Base-by-base conservation (phyloP, 2,329 filamentous ascomycete species). In the Pseudovirgaria hyperparasitica region DNA sequence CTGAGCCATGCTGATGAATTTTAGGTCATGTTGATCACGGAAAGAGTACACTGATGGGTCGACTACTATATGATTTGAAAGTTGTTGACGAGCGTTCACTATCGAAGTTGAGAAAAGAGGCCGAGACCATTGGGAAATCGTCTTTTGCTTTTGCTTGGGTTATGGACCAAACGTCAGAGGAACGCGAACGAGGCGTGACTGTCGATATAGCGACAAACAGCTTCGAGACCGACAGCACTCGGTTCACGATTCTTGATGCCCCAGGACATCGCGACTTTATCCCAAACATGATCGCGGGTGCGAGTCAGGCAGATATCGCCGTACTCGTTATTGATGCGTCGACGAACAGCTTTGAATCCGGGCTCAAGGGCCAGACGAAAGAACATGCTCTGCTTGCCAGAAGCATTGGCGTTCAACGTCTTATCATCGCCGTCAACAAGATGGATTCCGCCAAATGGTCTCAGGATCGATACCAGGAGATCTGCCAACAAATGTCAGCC, bases 131-230 rank as follows among this genome's bases (percentile, higher is more conserved):
- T 20, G 90, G 90, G 5, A 98, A 98, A 52, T 77, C 82, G 2
- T 96, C 90, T 0, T 98, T 98, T 55, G 87, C 87, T 9, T 67
- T 98, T 13, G 90, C 92, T 1, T 98, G 90, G 90, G 84, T 98
- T 3, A 70, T 98, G 55, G 90, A 98, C 49, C 82, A 93, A 50
- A 77, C 84, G 12, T 73, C 75, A 0, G 90, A 98, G 47, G 90
- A 98, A 53, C 71, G 90, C 36, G 76, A 73, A 31, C 74, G 86
- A 31, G 90, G 90, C 23, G 84, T 98, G 6, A 98, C 90, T 1
- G 93, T 98, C 25, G 90, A 98, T 48, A 90, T 96, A 45, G 87
- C 90, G 6, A 92, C 81, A 11, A 92, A 92, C 48, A 76, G 85
- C 37, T 98, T 98, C 46, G 82, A 92, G 48, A 98, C 92, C 0